These are phyloP conservation scores for Kodamaea anthophila DNA, from an alignment of 1,139 yeast genomes.

Conservation along the genomic window DNA sequence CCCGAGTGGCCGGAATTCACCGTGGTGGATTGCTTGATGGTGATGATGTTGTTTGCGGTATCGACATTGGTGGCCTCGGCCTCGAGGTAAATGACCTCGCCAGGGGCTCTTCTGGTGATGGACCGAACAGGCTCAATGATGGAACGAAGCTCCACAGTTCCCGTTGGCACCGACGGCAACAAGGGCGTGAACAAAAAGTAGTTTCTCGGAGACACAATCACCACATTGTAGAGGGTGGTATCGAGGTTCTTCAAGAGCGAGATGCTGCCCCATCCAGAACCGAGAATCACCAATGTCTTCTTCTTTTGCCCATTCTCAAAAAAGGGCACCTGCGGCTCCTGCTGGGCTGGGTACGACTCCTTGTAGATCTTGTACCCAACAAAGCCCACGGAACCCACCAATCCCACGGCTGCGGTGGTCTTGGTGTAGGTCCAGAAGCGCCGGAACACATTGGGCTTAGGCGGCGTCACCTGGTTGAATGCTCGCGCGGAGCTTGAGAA, in stretches of 20 bases:
- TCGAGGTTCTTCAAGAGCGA: slow-evolving; percentile 79
- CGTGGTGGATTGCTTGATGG: slow-evolving; percentile 51
- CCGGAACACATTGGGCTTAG: slow-evolving; percentile 14
- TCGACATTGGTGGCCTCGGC: slow-evolving; percentile 87
- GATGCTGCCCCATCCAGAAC: slow-evolving; percentile 93
- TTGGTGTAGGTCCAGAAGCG: slow-evolving; percentile 27
- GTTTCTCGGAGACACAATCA: slow-evolving; percentile 88
- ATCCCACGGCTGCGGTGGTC: slow-evolving; percentile 21
- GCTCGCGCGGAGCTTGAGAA: slow-evolving; percentile 14
- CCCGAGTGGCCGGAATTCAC: slow-evolving; percentile 50
- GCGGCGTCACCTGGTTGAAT: slow-evolving; percentile 7
- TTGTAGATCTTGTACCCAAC: slow-evolving; percentile 51
- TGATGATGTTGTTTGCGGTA: slow-evolving; percentile 54
- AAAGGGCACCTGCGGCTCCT: slow-evolving; percentile 42
- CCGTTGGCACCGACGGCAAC: slow-evolving; percentile 90
- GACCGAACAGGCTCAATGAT: slow-evolving; percentile 82
- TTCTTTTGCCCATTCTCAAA: slow-evolving; percentile 67
- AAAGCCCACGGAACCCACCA: slow-evolving; percentile 39
- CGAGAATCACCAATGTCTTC: slow-evolving; percentile 83
- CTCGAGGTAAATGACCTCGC: slow-evolving; percentile 80
- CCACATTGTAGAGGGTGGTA: slow-evolving; percentile 79
- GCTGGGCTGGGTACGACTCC: slow-evolving; percentile 58
- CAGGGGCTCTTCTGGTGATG: slow-evolving; percentile 54
- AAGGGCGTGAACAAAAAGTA: slow-evolving; percentile 92
- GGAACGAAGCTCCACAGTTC: slow-evolving; percentile 85